Base-by-base conservation (phyloP, 805 yeast species). In the Pichia ethanolica region DNA sequence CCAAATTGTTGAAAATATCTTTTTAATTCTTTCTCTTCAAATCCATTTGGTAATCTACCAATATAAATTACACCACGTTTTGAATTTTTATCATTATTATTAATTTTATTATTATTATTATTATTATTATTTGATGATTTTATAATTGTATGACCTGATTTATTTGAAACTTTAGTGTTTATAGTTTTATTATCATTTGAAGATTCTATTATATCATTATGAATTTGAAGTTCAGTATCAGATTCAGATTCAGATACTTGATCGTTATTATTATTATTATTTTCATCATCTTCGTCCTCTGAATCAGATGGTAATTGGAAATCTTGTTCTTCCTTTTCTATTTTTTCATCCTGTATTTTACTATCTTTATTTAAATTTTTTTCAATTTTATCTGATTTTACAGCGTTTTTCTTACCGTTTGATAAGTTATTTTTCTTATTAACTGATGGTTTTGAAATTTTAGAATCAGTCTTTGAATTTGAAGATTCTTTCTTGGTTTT, bases 1-100 rank as follows among this genome's bases (percentile, higher is more conserved):
- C 99, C 99, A 70, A 93, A 93, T 71, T 93, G 99, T 44, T 78
- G 69, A 65, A 93, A 91, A 69, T 93, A 93, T 60, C 80, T 78
- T 53, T 77, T 77, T 73, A 85, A 72, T 65, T 86, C 91, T 38
- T 69, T 73, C 68, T 93, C 98, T 59, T 89, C 83, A 71, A 93
- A 89, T 39, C 96, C 96, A 58, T 84, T 83, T 42, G 99, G 99
- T 55, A 93, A 75, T 63, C 97, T 81, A 48, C 98, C 97, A 35
- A 93, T 78, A 66, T 90, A 93, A 48, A 93, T 71, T 47, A 89
- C 88, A 36, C 91, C 89, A 44, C 79, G 73, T 34, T 71, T 70
- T 7, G 33, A 36, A n/a, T 59, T 55, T 30, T 59, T 55, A 32
- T 34, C 42, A 6, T 45, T 35, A 13, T 35, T 52, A 36, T 12